Conservation (phyloP, 345 rosid species). For the Populus pruinosa region DNA sequence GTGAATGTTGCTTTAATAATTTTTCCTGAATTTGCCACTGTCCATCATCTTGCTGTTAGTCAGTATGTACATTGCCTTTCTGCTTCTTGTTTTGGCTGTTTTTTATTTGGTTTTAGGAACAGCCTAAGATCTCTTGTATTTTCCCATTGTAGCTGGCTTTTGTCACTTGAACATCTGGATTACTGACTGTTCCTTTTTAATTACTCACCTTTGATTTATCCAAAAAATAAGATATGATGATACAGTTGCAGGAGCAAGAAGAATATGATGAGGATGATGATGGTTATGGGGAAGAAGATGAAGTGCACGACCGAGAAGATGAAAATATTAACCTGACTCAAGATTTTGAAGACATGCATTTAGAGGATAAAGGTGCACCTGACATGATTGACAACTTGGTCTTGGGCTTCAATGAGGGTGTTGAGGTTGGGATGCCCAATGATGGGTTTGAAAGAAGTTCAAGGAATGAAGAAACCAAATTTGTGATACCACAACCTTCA, state of each 20-base stretch:
- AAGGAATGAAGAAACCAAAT: conserved; percentile 41
- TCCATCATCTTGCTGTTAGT: background rate
- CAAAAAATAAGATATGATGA: background rate
- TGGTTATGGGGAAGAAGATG: conserved; percentile 82
- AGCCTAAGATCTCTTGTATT: background rate
- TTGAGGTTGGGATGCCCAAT: conserved; percentile 75
- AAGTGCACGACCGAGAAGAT: conserved; percentile 66
- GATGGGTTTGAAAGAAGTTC: conserved; percentile 70
- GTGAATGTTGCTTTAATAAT: background rate
- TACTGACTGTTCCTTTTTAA: background rate
- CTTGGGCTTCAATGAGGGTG: conserved; percentile 83
- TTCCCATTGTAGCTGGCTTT: background rate
- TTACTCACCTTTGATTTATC: background rate
- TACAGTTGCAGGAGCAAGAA: conserved; percentile 73
- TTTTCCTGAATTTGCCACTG: background rate
- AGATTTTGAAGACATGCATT: conserved; percentile 57
- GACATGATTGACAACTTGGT: conserved; percentile 55
- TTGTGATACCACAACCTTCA: conserved; percentile 33
- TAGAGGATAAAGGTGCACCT: conserved; percentile 56
- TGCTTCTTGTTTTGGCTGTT: background rate
- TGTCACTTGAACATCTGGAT: background rate
- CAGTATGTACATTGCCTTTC: too few relatives aligned
- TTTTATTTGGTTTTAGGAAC: background rate
- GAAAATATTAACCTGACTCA: conserved; percentile 47
- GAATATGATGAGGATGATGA: conserved; percentile 94